Evolutionary conservation across 2,329 filamentous ascomycete genomes (phyloP), one percentile per base, ranked within the genome.

Genomic region (Metarhizium robertsii): DNA sequence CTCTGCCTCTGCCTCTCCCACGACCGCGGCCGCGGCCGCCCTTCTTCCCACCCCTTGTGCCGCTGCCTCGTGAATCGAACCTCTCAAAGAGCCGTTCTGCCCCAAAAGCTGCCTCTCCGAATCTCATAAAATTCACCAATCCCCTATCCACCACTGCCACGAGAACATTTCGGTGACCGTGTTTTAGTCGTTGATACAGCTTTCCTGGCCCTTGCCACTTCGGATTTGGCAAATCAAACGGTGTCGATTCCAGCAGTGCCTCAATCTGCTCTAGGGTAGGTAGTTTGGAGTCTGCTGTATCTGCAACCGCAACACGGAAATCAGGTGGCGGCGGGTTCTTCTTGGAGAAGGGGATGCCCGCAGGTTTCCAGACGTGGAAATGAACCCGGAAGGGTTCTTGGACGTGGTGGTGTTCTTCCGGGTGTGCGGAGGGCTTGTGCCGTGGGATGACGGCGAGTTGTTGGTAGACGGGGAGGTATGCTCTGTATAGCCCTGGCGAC

Each of bases 101-200:
- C 0, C 79, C 86, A 71, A 96, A 96, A 1, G 85, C 86, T 11
- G 84, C 85, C 73, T 97, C 91, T 1, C 81, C 84, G 57, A 96
- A 79, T 29, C 88, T 77, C 64, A 96, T 76, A 67, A 92, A 97
- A 68, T 92, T 97, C 49, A 92, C 87, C 25, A 97, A 79, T 0
- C 94, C 94, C 59, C 90, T 82, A 67, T 97, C 94, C 38, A 96
- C 91, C 2, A 97, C 81, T 0, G 92, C 94, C 29, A 99, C 69
- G 38, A 96, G 76, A 36, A 94, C 88, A 69, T 90, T 94, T 60
- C 90, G 81, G 68, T 87, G 85, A 2, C 91, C 94, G 64, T 95
- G 85, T 70, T 91, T 92, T 60, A 97, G 73, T 57, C 88, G 84
- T 64, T 86, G 81, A 66, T 95, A 94, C 60, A 92, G 71, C 66